Conservation (phyloP, 495 filamentous ascomycete species). For the Geoglossum glabrum region DNA sequence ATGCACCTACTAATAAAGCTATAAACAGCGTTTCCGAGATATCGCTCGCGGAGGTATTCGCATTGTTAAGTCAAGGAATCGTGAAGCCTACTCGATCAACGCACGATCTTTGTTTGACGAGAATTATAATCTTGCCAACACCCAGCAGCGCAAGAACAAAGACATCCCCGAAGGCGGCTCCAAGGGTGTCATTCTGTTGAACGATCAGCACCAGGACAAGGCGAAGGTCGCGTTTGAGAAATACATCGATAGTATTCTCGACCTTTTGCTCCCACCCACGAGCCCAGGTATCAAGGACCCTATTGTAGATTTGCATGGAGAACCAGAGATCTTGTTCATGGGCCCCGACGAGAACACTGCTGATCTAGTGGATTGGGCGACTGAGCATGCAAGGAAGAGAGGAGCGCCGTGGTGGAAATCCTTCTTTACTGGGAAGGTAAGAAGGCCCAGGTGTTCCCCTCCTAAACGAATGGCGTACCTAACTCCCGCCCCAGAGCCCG, state of each 20-base stretch:
- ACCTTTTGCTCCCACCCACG: constrained; percentile 69
- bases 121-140: constrained; percentile 96
- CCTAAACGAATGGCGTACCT: background rate
- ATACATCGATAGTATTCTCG: constrained; percentile 96
- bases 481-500: constrained; percentile 33
- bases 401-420: constrained; percentile 99
- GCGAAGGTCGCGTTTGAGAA: constrained; percentile 86
- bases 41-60: constrained; percentile 94
- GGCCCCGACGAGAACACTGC: constrained; percentile 98
- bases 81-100: constrained; percentile 90
- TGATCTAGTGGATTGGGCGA: constrained; percentile 93
- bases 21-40: constrained; percentile 56
- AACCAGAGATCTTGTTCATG: constrained; percentile 95
- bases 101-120: constrained; percentile 91
- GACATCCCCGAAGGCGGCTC: constrained; percentile 98
- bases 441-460: background rate
- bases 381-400: constrained; percentile 70
- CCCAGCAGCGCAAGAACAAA: constrained; percentile 99
- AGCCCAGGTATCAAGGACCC: constrained; percentile 98
- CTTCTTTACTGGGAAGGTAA: constrained; percentile 83
- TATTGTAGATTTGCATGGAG: constrained; percentile 82
- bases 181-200: constrained; percentile 91
- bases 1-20: background rate
- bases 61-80: constrained; percentile 91
- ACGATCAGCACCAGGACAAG: constrained; percentile 86